Base-by-base conservation (phyloP, 148 eudicot genomes). In the Chenopodium album region DNA sequence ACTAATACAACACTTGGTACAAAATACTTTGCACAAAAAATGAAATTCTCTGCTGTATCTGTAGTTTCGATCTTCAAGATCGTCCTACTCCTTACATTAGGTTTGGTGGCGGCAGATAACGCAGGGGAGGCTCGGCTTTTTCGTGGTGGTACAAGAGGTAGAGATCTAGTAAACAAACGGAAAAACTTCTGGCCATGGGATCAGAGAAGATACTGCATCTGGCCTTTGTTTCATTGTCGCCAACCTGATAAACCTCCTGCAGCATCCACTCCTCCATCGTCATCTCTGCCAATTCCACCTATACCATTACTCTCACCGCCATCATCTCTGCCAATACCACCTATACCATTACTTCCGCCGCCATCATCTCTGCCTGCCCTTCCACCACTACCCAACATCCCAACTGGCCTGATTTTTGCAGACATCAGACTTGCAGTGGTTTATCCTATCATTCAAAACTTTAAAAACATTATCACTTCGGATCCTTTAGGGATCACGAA, bases 401-500 rank as follows among this genome's bases (percentile, higher is more conserved):
- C 78, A 26, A 52, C 4, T 23, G 63, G 34, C 26, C 77, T 93
- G 80, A 77, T 79, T 26, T 90, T 94, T 46, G 77, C 75, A 2
- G 98, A 94, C 78, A 85, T 75, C 76, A 84, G 93, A 63, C 87
- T 94, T 0, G 91, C 90, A 0, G 64, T 83, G 1, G 94, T 89
- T 7, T 92, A 90, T 78, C 97, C 97, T 0, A 28, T 91, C 17
- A 92, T 94, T 69, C 94, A 94, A 76, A 90, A 32, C 4, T 94
- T 94, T 86, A 94, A 92, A 75, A 63, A 63, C 62, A 85, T 65
- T 26, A 92, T 94, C 47, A 86, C 88, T 7, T 88, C 92, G 7
- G 98, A 94, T 76, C 98, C 98, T 23, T 78, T 91, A 6, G 89
- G 88, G 68, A 86, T 94, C 80, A 92, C 98, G 32, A 78, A 75